Evolutionary conservation across 768 basidiomycete species (phyloP), one percentile per base, ranked within the genome.

Genomic region (Rhodosporidiobolus sp.): DNA sequence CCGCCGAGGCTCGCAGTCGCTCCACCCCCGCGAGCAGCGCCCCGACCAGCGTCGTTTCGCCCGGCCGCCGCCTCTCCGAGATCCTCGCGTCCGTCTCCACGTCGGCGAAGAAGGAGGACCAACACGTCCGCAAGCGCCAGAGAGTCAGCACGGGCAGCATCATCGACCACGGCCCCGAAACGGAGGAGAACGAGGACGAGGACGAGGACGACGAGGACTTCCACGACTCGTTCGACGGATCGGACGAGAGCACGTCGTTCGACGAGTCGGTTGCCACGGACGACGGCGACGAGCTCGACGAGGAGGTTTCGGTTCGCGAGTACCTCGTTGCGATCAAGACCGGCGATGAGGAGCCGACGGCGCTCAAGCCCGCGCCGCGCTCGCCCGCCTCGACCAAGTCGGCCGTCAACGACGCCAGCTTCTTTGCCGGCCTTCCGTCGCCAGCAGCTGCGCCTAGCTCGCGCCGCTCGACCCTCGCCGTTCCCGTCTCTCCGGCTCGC

Each of bases 301-400:
- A 54, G 30, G 55, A 57, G 45, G 60, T 62, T 43, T 56, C 67
- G 34, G 53, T 57, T 9, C 43, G 34, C 19, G 67, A 69, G 34
- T 57, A 56, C 46, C 52, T 69, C 60, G 55, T 69, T 30, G 53
- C 45, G 20, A 63, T 60, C 45, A 69, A 69, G 34, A 63, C 67
- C 1, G 67, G 67, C 17, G 67, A 69, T 20, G 55, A 54, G 17
- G 54, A 54, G 6, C 17, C 45, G 53, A 56, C 50, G 5, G 20
- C 50, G 6, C 35, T 53, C 38, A 34, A 49, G 4, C 66, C 64
- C 30, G 49, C 63, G 35, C 38, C 38, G 38, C 38, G 38, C 38
- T 43, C 38, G 7, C 38, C 38, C 38, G 38, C 38, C 14, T 14
- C 38, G 14, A 14, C 8, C 66, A 28, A 12, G 38, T 43, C 38